phyloP scores from a whole-genome alignment of 2,329 filamentous ascomycete genomes.

The Metarhizium humberi region DNA sequence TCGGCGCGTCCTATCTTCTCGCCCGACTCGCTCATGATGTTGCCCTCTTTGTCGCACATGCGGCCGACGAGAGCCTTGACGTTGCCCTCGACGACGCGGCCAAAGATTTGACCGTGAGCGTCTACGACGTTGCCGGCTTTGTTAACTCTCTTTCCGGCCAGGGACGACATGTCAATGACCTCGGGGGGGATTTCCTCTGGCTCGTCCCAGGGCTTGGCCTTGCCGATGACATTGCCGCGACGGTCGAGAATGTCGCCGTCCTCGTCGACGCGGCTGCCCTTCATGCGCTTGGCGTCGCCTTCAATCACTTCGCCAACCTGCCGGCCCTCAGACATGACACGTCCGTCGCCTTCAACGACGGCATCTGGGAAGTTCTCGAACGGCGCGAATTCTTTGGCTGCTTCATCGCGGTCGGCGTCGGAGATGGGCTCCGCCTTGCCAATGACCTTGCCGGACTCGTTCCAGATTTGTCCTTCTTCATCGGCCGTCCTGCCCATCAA shows the following conservation, averaged over 20 bases:
- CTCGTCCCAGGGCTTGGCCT: constrained; percentile 58
- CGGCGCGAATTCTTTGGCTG: constrained; percentile 33
- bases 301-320: constrained; percentile 53
- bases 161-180: constrained; percentile 48
- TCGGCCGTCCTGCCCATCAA: constrained; percentile 56
- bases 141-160: constrained; percentile 63
- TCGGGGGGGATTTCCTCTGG: constrained; percentile 37
- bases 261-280: constrained; percentile 56
- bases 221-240: constrained; percentile 57
- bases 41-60: constrained; percentile 63
- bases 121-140: constrained; percentile 58
- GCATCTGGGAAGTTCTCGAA: constrained; percentile 52
- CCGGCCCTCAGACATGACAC: constrained; percentile 37
- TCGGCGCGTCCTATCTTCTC: constrained; percentile 60
- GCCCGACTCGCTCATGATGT: constrained; percentile 64
- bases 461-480: constrained; percentile 61
- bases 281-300: constrained; percentile 53
- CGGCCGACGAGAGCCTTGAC: constrained; percentile 53
- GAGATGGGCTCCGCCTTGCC: constrained; percentile 55
- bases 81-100: constrained; percentile 59
- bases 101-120: constrained; percentile 45
- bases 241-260: constrained; percentile 62
- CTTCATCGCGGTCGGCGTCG: constrained; percentile 39
- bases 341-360: constrained; percentile 31
- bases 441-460: constrained; percentile 58